A percentile compares a stretch with the other conserved stretches of the same genome.
Conservation (phyloP, 345 rosid genomes). For the Carallia pectinifolia region DNA sequence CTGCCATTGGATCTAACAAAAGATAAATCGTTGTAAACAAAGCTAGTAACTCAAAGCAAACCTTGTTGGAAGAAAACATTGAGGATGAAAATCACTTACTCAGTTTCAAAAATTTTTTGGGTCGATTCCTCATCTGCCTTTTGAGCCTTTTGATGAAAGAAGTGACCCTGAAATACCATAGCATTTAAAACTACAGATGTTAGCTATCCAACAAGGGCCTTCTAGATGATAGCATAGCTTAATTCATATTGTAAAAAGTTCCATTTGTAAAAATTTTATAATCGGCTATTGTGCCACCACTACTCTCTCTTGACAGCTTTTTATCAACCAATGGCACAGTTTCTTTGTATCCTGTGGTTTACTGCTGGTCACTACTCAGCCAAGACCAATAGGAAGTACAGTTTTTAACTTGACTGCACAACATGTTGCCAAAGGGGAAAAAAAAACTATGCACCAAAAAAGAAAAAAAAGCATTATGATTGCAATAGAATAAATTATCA, state of each 20-base stretch:
- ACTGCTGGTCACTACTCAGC: neutral
- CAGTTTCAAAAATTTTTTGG: constrained; percentile 46
- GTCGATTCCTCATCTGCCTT: constrained; percentile 56
- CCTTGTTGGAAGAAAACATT: neutral
- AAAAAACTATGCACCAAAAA: neutral
- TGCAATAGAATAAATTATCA: neutral
- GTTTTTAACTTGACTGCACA: neutral
- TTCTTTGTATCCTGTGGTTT: neutral
- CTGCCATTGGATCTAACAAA: constrained; percentile 15
- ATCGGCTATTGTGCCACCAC: neutral
- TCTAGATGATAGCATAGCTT: neutral
- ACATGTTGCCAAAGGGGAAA: neutral
- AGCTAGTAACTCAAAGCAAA: neutral
- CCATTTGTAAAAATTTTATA: neutral
- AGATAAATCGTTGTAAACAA: neutral
- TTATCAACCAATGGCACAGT: neutral
- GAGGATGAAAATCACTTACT: constrained; percentile 31
- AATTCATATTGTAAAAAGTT: neutral
- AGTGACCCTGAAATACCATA: constrained; percentile 48
- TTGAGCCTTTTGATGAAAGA: constrained; percentile 43
- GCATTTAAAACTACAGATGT: constrained; percentile 4
- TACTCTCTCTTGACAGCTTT: neutral
- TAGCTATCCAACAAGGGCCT: neutral
- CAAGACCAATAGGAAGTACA: neutral
- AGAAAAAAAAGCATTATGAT: neutral